Evolutionary conservation across 768 basidiomycete genomes (phyloP), one percentile per base, ranked within the genome.

Genomic region (Boletellus sp.): DNA sequence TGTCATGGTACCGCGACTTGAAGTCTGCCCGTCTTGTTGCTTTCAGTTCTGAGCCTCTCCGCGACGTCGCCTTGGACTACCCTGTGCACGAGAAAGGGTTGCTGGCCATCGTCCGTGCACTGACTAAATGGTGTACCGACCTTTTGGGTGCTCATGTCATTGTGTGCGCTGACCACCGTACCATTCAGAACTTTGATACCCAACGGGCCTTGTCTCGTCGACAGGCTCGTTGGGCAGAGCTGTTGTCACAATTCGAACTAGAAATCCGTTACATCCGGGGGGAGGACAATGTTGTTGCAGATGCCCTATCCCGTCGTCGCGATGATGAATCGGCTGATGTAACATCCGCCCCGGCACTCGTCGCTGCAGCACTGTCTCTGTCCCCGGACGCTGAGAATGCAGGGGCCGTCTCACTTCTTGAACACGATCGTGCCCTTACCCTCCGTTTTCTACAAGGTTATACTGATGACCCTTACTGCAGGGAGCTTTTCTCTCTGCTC

Each of bases 201-300:
- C 51, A 59, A 28, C 3, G 15, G 0, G 42, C 47, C 9, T 19
- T 59, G 0, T 56, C 52, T 0, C 31, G 22, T 0, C 9, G 33
- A 0, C 58, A 75, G 31, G 65, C 65, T 0, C 53, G 68, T 0
- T 77, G 76, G 77, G 70, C 4, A 67, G 76, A 48, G 7, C 67
- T 69, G 17, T 49, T 80, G 1, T 47, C 55, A 0, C 56, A 70
- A n/a, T 79, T 74, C 47, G 67, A 77, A 33, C n/a, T 48, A 7
- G 12, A 24, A 0, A 52, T 48, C 28, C 47, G 0, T 1, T 59
- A 36, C 48, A 45, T 41, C 61, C 44, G 57, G 0, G 77, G 76
- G 0, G 55, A 58, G 0, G 63, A 70, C 12, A 59, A 56, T 12
- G 11, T 65, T 0, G 51, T 72, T 0, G 67, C 72, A 0, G 75